These are phyloP conservation scores for Xylogone sp. DNA, from an alignment of 2,329 filamentous ascomycete genomes.

Conservation along the genomic window DNA sequence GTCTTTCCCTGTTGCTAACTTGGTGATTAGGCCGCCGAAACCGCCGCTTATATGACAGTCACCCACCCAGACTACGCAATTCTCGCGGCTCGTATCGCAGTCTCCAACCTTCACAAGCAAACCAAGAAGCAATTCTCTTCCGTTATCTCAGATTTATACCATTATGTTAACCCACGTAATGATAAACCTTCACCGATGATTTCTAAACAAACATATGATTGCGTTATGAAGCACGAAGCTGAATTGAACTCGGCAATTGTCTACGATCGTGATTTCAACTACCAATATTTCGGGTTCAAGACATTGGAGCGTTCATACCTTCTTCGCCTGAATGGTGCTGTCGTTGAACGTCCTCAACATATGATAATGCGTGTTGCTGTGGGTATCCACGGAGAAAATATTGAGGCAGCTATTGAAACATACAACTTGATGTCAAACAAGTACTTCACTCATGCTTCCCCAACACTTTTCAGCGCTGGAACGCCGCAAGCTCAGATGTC, in stretches of 20 bases:
- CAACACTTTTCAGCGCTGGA: constrained; percentile 96
- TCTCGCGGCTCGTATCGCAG: constrained; percentile 94
- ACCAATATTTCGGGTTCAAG: constrained; percentile 99
- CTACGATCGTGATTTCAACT: constrained; percentile 99
- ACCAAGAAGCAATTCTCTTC: constrained; percentile 99
- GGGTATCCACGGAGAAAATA: constrained; percentile 91
- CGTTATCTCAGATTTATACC: constrained; percentile 87
- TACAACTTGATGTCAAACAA: constrained; percentile 99
- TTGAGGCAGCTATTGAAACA: constrained; percentile 93
- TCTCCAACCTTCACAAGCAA: constrained; percentile 99
- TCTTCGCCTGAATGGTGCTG: constrained; percentile 90
- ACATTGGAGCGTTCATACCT: constrained; percentile 97
- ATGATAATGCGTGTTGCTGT: constrained; percentile 99
- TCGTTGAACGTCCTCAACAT: constrained; percentile 95
- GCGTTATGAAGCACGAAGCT: constrained; percentile 91
- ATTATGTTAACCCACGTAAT: constrained; percentile 97
- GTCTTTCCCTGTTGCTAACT: constrained; percentile 17
- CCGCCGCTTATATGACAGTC: constrained; percentile 98
- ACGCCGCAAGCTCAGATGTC: constrained; percentile 93
- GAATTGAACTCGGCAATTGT: constrained; percentile 98
- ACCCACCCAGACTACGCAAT: constrained; percentile 99
- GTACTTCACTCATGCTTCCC: constrained; percentile 96
- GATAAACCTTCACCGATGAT: constrained; percentile 86
- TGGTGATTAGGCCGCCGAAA: constrained; percentile 79
- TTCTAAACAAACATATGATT: constrained; percentile 83